A percentile compares a stretch with the other conserved stretches of the same genome.
phyloP scores from a whole-genome alignment of 768 basidiomycete species.

The Agrocybe pediades region DNA sequence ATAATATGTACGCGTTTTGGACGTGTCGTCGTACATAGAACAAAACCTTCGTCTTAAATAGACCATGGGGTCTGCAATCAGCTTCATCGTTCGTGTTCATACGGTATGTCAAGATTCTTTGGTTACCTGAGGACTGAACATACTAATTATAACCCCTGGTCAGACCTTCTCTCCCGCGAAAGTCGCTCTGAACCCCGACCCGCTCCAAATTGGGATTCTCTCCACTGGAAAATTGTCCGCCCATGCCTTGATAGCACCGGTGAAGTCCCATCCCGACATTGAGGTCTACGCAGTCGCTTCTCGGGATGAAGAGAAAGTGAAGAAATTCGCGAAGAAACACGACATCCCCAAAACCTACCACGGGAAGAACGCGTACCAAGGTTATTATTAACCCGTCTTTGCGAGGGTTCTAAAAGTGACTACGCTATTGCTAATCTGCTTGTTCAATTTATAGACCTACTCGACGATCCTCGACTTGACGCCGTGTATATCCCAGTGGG shows the following conservation, averaged over 20 bases:
- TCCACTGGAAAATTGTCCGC: not conserved
- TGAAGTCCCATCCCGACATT: constrained; percentile 50
- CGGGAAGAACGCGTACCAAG: constrained; percentile 49
- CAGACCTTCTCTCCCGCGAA: no score
- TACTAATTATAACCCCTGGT: no score
- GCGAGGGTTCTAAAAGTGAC: no score
- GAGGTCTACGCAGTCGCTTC: constrained; percentile 56
- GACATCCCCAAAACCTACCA: constrained; percentile 38
- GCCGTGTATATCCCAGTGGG: constrained; percentile 53
- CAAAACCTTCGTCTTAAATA: no score
- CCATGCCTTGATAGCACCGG: constrained; percentile 29
- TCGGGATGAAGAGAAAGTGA: constrained; percentile 43
- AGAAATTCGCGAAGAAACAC: constrained; percentile 50
- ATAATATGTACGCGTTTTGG: no score
- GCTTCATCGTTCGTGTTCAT: no score
- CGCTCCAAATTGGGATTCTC: constrained; percentile 7
- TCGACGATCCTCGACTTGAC: constrained; percentile 52
- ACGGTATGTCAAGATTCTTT: no score
- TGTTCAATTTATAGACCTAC: constrained; percentile 2
- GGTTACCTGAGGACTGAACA: no score
- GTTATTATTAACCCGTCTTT: no score
- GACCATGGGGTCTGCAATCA: no score
- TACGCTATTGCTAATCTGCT: not conserved
- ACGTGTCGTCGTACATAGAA: no score
- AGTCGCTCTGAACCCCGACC: no score